phyloP scores from a whole-genome alignment of 1,139 yeast species.

The Zhuliangozyma parablackwelliae region DNA sequence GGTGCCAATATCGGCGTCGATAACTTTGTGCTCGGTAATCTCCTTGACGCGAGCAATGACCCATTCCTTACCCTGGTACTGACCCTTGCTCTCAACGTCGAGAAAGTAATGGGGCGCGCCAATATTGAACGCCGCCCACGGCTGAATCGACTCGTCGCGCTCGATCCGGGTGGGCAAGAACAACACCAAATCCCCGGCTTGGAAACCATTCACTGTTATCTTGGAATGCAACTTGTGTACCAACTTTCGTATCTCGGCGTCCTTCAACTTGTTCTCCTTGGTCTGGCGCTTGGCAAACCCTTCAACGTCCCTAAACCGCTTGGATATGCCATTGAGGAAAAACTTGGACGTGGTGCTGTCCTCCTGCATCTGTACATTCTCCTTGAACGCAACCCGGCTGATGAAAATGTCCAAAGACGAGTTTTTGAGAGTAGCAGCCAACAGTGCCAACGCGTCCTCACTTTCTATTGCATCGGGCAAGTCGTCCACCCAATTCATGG shows the following conservation, averaged over 20 bases:
- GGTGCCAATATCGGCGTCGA: constrained; percentile 28
- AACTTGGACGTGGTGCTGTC: constrained; percentile 26
- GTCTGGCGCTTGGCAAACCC: constrained; percentile 83
- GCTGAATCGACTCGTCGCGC: constrained; percentile 37
- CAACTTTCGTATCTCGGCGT: constrained; percentile 38
- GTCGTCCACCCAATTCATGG: constrained; percentile 27
- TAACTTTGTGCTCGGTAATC: constrained; percentile 46
- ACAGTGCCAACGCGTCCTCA: constrained; percentile 1
- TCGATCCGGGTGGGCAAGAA: constrained; percentile 73
- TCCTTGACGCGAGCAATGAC: constrained; percentile 57
- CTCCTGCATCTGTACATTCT: constrained; percentile 32
- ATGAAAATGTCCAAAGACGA: constrained; percentile 19
- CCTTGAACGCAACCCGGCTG: constrained; percentile 26
- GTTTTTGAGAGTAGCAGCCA: constrained; percentile 14
- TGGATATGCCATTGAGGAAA: constrained; percentile 62
- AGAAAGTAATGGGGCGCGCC: constrained; percentile 77
- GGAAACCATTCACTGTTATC: constrained; percentile 63
- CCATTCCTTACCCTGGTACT: constrained; percentile 53
- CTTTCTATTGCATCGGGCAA: constrained; percentile 14
- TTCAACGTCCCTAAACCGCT: constrained; percentile 86
- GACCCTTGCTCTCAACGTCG: constrained; percentile 24
- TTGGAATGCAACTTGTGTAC: constrained; percentile 40
- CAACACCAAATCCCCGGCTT: constrained; percentile 68
- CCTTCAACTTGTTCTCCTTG: constrained; percentile 59
- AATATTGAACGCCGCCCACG: constrained; percentile 85